Percentiles rank a stretch among this genome's conserved stretches.
Conservation (phyloP, 2,329 filamentous ascomycete species). For the Diaporthe caulivora region DNA sequence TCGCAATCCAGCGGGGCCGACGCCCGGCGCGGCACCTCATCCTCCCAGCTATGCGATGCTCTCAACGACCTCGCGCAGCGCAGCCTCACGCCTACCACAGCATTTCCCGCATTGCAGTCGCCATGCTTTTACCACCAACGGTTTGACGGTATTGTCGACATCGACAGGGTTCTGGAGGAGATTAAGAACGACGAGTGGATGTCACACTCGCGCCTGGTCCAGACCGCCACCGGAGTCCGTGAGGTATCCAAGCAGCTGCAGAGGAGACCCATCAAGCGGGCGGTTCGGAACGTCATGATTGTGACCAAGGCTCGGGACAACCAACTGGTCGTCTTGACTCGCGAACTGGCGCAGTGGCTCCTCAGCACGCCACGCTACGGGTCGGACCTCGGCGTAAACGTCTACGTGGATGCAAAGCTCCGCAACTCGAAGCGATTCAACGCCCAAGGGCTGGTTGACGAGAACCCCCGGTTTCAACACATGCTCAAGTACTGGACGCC, state of each 20-base stretch:
- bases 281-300: constrained; percentile 96
- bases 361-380: constrained; percentile 91
- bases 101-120: constrained; percentile 81
- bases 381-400: constrained; percentile 90
- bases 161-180: constrained; percentile 94
- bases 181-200: constrained; percentile 90
- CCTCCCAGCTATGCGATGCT: constrained; percentile 74
- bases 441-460: constrained; percentile 76
- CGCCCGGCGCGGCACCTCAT: constrained; percentile 55
- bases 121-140: constrained; percentile 98
- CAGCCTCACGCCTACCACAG: constrained; percentile 58
- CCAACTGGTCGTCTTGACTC: constrained; percentile 87
- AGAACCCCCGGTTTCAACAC: constrained; percentile 80
- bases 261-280: constrained; percentile 89
- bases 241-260: constrained; percentile 97
- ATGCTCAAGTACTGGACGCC: constrained; percentile 98
- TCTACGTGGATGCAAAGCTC: constrained; percentile 98
- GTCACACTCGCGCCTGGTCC: constrained; percentile 93
- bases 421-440: constrained; percentile 90
- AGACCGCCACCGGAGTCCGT: constrained; percentile 93
- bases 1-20: constrained; percentile 46
- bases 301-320: constrained; percentile 98
- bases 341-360: constrained; percentile 89
- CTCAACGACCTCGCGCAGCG: constrained; percentile 65
- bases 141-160: constrained; percentile 96